Evolutionary conservation across 345 rosid genomes (phyloP), one percentile per base, ranked within the genome.

Genomic region (Eucalyptus curtisii): DNA sequence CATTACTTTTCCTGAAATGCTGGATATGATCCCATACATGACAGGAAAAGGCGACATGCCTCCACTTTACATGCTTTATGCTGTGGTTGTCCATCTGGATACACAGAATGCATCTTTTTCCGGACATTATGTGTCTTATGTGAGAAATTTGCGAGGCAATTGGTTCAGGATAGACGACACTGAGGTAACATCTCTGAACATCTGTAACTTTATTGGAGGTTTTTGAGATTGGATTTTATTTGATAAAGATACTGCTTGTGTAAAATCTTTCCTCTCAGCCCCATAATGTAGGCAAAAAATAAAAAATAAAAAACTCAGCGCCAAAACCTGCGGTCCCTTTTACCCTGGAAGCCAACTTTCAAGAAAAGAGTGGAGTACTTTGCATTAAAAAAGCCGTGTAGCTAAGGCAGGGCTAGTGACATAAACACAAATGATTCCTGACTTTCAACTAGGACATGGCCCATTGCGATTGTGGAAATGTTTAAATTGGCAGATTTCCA

Each of bases 101-200:
- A 94, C 94, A n/a, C 93, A 93, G 91, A 95, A 96, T 87, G 98
- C 97, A 88, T 95, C 97, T 49, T 95, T 96, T 91, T 94, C 98
- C 2, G 97, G 98, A 71, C 98, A 96, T 89, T 96, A 96, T 91
- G 95, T 96, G 24, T 95, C 97, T 3, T 96, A 96, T 86, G 95
- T 96, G 87, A 95, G 94, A 92, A 93, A 95, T 91, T 76, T 95
- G 92, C 94, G 88, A 87, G 97, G 96, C 93, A 92, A 88, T 85
- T 96, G 98, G 97, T 95, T 89, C 94, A 92, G 96, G 92, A 94
- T 96, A 55, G 97, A 96, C 90, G 98, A 95, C 91, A 92, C 95
- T 13, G 96, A 94, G 98, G 98, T 96, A 90, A 89, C 81, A 31
- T 87, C 88, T 61, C 84, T 27, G 48, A 52, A 42, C 85, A 68